Percentiles rank a stretch among this genome's conserved stretches.
phyloP scores from a whole-genome alignment of 2,329 filamentous ascomycete genomes.

The Pseudogymnoascus destructans region DNA sequence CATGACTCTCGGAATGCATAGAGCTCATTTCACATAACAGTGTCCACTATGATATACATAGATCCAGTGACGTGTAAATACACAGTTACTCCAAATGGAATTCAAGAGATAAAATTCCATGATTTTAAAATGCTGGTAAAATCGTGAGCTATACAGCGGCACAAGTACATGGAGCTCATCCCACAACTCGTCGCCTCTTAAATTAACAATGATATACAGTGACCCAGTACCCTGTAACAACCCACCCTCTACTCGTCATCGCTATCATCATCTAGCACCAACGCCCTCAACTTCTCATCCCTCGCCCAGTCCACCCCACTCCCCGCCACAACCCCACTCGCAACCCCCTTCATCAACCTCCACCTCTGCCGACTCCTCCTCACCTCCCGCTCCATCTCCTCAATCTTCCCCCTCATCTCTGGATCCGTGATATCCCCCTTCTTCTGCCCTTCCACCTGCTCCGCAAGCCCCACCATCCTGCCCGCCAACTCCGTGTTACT shows the following conservation, averaged over 20 bases:
- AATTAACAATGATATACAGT: constrained; percentile 4
- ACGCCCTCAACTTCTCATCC: constrained; percentile 50
- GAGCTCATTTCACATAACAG: neutral
- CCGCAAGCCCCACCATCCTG: constrained; percentile 49
- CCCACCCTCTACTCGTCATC: constrained; percentile 26
- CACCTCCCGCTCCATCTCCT: constrained; percentile 44
- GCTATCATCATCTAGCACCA: constrained; percentile 57
- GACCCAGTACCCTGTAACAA: constrained; percentile 4
- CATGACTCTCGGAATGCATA: neutral
- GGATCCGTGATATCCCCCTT: constrained; percentile 41
- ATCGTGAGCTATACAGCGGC: neutral
- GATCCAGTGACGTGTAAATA: constrained; percentile 1
- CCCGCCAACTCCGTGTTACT: constrained; percentile 51
- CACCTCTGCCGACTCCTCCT: constrained; percentile 52
- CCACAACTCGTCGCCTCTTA: neutral
- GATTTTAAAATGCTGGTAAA: neutral
- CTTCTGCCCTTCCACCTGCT: constrained; percentile 39
- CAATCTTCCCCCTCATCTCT: constrained; percentile 41
- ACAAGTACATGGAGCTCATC: neutral
- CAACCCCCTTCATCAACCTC: constrained; percentile 63
- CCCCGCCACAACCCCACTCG: constrained; percentile 65
- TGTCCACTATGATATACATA: neutral
- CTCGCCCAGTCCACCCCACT: constrained; percentile 73
- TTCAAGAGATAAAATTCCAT: neutral
- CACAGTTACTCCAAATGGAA: neutral